A percentile compares a stretch with the other conserved stretches of the same genome.
phyloP scores from a whole-genome alignment of 805 yeast genomes.

The Spathaspora girioi region DNA sequence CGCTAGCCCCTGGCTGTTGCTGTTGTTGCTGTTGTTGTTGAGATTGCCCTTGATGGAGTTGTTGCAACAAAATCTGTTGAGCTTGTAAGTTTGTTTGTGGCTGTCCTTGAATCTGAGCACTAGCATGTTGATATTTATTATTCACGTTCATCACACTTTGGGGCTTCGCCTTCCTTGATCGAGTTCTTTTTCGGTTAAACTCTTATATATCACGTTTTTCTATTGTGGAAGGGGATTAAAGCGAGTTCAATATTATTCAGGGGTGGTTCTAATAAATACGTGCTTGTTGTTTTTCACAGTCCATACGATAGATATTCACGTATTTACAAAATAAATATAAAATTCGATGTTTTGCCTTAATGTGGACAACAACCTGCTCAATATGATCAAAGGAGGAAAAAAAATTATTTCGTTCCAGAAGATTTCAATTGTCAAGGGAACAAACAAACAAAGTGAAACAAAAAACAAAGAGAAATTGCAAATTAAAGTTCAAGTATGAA shows the following conservation, averaged over 20 bases:
- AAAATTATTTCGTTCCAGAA: background rate
- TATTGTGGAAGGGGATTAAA: background rate
- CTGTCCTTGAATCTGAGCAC: constrained; percentile 22
- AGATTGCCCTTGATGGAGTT: constrained; percentile 36
- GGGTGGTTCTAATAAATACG: background rate
- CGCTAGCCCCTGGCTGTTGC: constrained; percentile 11
- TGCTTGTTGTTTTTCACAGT: background rate
- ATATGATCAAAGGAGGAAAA: background rate
- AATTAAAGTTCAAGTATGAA: background rate
- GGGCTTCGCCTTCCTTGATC: background rate
- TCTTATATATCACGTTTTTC: background rate
- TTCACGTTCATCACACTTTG: constrained; percentile 30
- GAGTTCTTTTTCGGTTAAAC: background rate
- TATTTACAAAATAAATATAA: background rate
- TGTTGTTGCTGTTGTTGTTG: constrained; percentile 25
- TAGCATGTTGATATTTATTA: constrained; percentile 30
- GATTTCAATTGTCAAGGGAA: background rate
- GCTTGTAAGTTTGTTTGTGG: constrained; percentile 36
- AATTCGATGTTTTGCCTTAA: background rate
- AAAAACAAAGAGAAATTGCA: background rate
- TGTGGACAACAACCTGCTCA: background rate
- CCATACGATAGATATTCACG: background rate
- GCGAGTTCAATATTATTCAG: background rate
- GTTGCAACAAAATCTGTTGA: constrained; percentile 41
- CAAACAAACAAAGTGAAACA: background rate